These are phyloP conservation scores for Mucor plumbeus DNA, from an alignment of 371 early-diverging fungal genomes.

Conservation along the genomic window DNA sequence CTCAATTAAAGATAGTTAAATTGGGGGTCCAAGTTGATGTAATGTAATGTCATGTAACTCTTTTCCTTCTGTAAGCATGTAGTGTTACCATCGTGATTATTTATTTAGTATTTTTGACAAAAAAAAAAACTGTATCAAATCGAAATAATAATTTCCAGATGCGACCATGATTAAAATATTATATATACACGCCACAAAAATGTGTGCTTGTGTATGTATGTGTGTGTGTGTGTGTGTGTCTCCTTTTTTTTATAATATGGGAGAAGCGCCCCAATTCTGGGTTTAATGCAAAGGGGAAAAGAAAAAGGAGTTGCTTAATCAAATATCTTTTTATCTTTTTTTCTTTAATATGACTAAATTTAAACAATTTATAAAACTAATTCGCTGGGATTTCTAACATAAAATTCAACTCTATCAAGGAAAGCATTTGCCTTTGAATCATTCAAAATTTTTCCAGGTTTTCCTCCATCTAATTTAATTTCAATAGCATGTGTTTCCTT, in stretches of 20 bases:
- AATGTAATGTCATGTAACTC: slow-evolving; percentile 6
- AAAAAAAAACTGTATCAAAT: neutral
- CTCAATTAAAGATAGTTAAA: slow-evolving; percentile 3
- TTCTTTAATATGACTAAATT: slow-evolving; percentile 1
- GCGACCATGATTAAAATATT: slow-evolving; percentile 6
- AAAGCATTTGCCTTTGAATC: slow-evolving; percentile 47
- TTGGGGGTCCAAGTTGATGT: slow-evolving; percentile 2
- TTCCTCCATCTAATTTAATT: slow-evolving; percentile 45
- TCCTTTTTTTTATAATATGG: neutral
- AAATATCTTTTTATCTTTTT: too few species aligned
- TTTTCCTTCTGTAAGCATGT: slow-evolving; percentile 9
- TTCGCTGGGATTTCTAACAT: slow-evolving; percentile 51
- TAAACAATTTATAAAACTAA: slow-evolving; percentile 26
- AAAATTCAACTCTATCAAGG: slow-evolving; percentile 56
- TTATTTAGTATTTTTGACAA: slow-evolving; percentile 8
- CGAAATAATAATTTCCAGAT: slow-evolving; percentile 1
- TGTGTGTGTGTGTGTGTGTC: neutral
- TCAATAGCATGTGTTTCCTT: slow-evolving; percentile 32
- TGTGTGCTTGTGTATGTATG: too few species aligned
- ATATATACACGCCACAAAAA: slow-evolving; percentile 1
- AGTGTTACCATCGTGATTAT: slow-evolving; percentile 8
- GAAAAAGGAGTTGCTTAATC: neutral
- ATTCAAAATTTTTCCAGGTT: slow-evolving; percentile 41
- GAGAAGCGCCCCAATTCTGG: neutral
- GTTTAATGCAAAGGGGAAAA: neutral